phyloP scores from a whole-genome alignment of 306 rosid genomes.

The Trifolium dubium region DNA sequence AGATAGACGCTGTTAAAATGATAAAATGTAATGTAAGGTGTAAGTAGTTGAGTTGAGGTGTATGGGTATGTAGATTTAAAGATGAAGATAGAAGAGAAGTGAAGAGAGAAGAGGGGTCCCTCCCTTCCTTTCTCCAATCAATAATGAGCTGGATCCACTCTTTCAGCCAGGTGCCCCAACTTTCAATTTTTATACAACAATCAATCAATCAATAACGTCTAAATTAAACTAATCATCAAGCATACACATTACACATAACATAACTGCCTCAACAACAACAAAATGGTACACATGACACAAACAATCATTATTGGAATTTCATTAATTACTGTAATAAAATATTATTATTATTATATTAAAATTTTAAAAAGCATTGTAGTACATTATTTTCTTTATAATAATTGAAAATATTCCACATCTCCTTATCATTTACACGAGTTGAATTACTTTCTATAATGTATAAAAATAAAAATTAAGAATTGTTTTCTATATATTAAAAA shows the following conservation, averaged over 20 bases:
- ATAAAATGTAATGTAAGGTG: neutral
- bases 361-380: neutral
- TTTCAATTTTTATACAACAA: constrained; percentile 37
- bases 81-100: constrained; percentile 2
- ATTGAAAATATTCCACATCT: too few species aligned
- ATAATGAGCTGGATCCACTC: constrained; percentile 96
- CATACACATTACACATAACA: neutral
- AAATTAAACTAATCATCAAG: constrained; percentile 30
- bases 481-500: too few species aligned
- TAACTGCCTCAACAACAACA: too few species aligned
- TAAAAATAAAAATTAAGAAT: too few species aligned
- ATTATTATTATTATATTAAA: neutral
- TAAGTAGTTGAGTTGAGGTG: neutral
- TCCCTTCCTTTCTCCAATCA: constrained; percentile 56
- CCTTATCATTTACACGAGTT: too few species aligned
- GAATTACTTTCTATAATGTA: too few species aligned
- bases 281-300: neutral
- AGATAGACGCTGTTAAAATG: neutral
- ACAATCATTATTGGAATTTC: constrained; percentile 6
- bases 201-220: neutral
- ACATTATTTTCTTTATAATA: too few species aligned
- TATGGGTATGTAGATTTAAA: constrained; percentile 37
- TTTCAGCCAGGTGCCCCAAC: constrained; percentile 59
- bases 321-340: neutral
- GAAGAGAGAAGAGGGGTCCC: constrained; percentile 32